Base-by-base conservation (phyloP, 371 early-diverging fungal genomes). In the Cokeromyces recurvatus region DNA sequence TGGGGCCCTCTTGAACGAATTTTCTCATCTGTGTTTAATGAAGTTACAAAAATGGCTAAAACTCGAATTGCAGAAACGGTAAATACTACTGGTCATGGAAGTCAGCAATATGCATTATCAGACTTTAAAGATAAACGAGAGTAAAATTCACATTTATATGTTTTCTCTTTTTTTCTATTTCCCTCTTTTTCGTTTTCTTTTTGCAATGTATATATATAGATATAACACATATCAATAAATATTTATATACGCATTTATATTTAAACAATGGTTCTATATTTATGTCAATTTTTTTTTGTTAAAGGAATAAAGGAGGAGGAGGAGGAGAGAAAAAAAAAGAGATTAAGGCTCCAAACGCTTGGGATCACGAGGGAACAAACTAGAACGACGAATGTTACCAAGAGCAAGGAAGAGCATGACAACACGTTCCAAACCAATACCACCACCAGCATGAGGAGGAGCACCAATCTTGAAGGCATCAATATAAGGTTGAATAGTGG, bases 361-460 rank as follows among this genome's bases (percentile, higher is more conserved):
- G 55, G 99, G 99, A 70, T 99, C 99, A 62, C 99, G 91, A 35
- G 99, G 99, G 91, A 99, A 99, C 71, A 99, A 68, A 39, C 91
- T 90, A 37, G 92, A 84, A 63, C 91, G 88, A 52, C 99, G 88
- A 69, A 99, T 99, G 83, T 99, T 98, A 53, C 88, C 89, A 19
- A 98, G 79, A 58, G 89, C 90, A 57, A 99, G 85, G 74, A 91
- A 98, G 48, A 98, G 79, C 91, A 99, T 99, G 47, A 98, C 81
- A 41, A 99, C 94, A 62, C 99, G 91, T 71, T 99, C 99, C 35
- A 99, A 77, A 52, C 97, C 96, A 52, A 99, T 90, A 62, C 99
- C 99, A 71, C 99, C 98, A 55, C 99, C 99, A 51, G 95, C 99
- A 66, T 99, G 99, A 29, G 98, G 98, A 42, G 99, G 96, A 29